Conservation (phyloP, 495 filamentous ascomycete species). For the Xylaria curta region DNA sequence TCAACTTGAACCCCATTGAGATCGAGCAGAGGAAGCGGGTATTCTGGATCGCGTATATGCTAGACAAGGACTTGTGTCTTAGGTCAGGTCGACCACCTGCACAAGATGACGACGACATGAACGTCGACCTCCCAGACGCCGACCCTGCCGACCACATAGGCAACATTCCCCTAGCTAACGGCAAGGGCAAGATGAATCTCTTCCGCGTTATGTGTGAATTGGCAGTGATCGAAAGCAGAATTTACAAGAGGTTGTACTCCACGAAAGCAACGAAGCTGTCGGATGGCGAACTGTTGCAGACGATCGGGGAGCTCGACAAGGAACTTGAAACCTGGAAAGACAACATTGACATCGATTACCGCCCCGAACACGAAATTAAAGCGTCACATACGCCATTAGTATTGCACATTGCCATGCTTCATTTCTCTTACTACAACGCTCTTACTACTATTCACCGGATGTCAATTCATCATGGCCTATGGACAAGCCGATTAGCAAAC, state of each 20-base stretch:
- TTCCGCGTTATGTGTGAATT: conserved; percentile 93
- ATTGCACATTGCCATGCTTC: conserved; percentile 88
- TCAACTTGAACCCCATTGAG: conserved; percentile 88
- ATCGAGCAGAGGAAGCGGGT: conserved; percentile 95
- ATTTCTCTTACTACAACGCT: conserved; percentile 98
- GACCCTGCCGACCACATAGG: conserved; percentile 91
- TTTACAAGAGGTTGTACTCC: conserved; percentile 93
- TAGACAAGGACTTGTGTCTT: conserved; percentile 95
- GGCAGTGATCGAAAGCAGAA: conserved; percentile 87
- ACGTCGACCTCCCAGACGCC: conserved; percentile 91
- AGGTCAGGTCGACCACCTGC: conserved; percentile 90
- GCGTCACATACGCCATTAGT: conserved; percentile 87
- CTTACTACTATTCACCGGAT: conserved; percentile 97
- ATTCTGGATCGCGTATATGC: conserved; percentile 97
- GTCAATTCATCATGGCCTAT: conserved; percentile 98
- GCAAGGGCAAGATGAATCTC: conserved; percentile 91
- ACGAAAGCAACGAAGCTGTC: conserved; percentile 90
- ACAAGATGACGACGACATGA: conserved; percentile 98
- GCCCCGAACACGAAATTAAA: conserved; percentile 94
- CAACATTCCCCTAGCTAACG: conserved; percentile 87
- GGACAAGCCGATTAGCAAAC: conserved; percentile 93
- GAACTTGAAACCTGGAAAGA: conserved; percentile 98
- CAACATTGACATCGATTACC: conserved; percentile 88
- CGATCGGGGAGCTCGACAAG: conserved; percentile 92
- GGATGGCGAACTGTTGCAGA: conserved; percentile 92